Base-by-base conservation (phyloP, 108 stramenopile species). In the Skeletonema costatum region DNA sequence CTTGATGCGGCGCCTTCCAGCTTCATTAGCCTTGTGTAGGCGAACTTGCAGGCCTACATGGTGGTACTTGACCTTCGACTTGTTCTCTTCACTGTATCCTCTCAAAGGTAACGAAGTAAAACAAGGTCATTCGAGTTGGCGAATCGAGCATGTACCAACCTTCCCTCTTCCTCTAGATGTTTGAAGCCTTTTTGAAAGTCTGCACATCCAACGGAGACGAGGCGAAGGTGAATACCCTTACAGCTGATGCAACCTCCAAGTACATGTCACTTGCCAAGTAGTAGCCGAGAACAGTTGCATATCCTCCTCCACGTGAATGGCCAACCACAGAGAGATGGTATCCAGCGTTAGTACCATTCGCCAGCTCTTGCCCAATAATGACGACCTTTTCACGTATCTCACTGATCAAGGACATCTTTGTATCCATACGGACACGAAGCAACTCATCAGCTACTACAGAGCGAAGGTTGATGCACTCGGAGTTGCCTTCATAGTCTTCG, bases 261-360 rank as follows among this genome's bases (percentile, higher is more conserved):
- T 25, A 25, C 19, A 60, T 21, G 30, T 71, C 39, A 13, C 60
- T 19, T 10, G 71, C 71, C 21, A 71, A 25, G 42, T 60, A 71
- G 16, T 62, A 71, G 4, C 71, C 71, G 1, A 62, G 60, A 4
- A 71, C 60, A 12, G 60, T 71, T 29, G 71, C 71, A 39, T 61
- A 41, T 41, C 71, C 50, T 17, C 71, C 71, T 39, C 59, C 71
- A 31, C 19, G 39, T 14, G 59, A 59, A n/a, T 71, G 71, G 5
- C 71, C 71, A 9, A 60, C 42, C 14, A 71, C 71, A 71, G 60
- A 62, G 6, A 71, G 38, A 38, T 71, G 71, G 29, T 71, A 71
- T 19, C 44, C 21, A 19, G 41, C 71, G 25, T 25, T 25, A 25
- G 25, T 25, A 25, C 19, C 38, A 48, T 36, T n/a, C 6, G 50